Evolutionary conservation across 129 eudicot species (phyloP), one percentile per base, ranked within the genome.

Genomic region (Centaurea solstitialis): DNA sequence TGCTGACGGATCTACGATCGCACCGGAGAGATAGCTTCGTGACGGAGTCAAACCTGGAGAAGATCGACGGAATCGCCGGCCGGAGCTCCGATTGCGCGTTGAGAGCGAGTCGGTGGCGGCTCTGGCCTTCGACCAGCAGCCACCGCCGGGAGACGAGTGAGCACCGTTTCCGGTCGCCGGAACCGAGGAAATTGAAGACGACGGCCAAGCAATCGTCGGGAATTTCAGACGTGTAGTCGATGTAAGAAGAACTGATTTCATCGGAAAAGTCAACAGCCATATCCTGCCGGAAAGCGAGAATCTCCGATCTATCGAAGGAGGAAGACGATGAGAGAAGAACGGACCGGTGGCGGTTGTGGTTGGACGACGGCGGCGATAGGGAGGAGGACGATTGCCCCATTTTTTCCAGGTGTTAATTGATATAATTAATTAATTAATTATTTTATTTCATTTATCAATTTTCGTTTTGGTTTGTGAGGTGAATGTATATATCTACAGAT

Each of bases 201-300:
- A 84, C 23, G 24, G 97, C 92, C 70, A 92, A 83, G 70, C 97
- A 92, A 79, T 92, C 97, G 59, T 92, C 94, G 3, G 97, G 97
- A 33, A 92, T 82, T 45, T 84, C 89, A n/a, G 87, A 77, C 13
- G 78, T 87, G 61, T 86, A 84, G 70, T 92, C 97, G 11, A 79
- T 43, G 23, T 75, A 26, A 0, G 30, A 69, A 64, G 88, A 74
- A 8, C 85, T 75, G 24, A 77, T 82, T 12, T 80, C 88, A 40
- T 82, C 92, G 3, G 93, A 87, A 65, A 89, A 80, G 47, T 82
- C 88, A 7, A 73, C 2, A 3, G 87, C 39, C 18, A 62, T 70
- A 68, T 85, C 84, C 39, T 89, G 37, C 64, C n/a, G 21, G n/a
- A 23, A 39, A 38, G 78, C 68, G 3, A 47, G 4, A 66, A 79